phyloP scores from a whole-genome alignment of 768 basidiomycete genomes.

The Mycena floridula region DNA sequence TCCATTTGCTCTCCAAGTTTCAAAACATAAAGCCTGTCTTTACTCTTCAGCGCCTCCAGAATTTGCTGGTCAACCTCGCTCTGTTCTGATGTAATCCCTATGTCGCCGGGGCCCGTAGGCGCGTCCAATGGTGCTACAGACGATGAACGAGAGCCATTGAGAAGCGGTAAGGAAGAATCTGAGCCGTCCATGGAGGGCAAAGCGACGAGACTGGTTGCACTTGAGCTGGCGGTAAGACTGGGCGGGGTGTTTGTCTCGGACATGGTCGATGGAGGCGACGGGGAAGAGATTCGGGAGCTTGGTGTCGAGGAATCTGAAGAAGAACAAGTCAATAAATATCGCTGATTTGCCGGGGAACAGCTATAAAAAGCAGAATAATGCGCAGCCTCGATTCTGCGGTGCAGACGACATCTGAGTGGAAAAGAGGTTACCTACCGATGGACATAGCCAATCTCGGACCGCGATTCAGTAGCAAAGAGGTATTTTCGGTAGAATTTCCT shows the following conservation, averaged over 20 bases:
- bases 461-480: not conserved
- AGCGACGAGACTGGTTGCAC: conserved; percentile 5
- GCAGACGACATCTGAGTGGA: conserved; percentile 3
- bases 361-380: no score
- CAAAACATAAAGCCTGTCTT: conserved; percentile 82
- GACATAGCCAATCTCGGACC: conserved; percentile 10
- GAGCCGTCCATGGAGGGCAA: conserved; percentile 1
- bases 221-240: conserved; percentile 9
- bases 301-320: conserved; percentile 7
- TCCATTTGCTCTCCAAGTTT: conserved; percentile 89
- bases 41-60: conserved; percentile 79
- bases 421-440: conserved; percentile 14
- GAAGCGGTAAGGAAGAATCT: conserved; percentile 13
- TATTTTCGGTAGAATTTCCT: no score
- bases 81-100: conserved; percentile 9
- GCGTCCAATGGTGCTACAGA: no score
- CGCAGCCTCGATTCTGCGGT: no score
- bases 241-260: conserved; percentile 3
- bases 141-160: conserved; percentile 14
- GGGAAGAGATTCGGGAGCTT: conserved; percentile 5
- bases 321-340: conserved; percentile 1
- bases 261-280: conserved; percentile 8
- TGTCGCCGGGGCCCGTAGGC: no score
- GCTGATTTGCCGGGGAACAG: not conserved
- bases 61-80: conserved; percentile 64